These are phyloP conservation scores for Tuber aestivum DNA, from an alignment of 495 filamentous ascomycete species.

Conservation along the genomic window DNA sequence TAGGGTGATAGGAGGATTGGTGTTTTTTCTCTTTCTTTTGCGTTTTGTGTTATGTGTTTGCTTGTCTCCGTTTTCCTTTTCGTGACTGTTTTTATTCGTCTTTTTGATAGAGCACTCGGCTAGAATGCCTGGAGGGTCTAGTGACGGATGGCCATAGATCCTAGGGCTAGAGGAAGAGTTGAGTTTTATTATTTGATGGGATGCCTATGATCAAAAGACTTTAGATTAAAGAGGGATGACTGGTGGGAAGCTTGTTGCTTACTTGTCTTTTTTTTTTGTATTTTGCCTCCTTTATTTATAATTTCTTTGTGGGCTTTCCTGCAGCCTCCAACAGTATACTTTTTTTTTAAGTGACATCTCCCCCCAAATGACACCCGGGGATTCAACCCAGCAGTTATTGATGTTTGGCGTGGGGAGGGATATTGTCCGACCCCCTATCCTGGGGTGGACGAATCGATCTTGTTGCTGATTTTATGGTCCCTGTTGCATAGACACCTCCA, in stretches of 20 bases:
- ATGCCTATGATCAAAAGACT: background rate
- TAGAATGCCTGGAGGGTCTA: constrained; percentile 9
- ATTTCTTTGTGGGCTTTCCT: background rate
- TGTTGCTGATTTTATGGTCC: background rate
- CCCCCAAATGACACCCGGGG: background rate
- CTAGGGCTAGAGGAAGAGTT: background rate
- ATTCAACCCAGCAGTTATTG: background rate
- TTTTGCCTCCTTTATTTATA: background rate
- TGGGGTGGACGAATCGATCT: background rate
- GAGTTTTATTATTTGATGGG: background rate
- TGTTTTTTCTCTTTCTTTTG: constrained; percentile 10
- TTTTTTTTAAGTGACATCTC: background rate
- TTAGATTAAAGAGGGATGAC: background rate
- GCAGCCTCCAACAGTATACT: background rate
- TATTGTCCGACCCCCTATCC: background rate
- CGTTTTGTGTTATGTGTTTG: constrained; percentile 4
- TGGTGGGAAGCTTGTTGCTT: background rate
- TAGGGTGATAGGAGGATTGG: constrained; percentile 8
- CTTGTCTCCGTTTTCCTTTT: background rate
- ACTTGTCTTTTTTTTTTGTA: background rate
- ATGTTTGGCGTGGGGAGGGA: background rate
- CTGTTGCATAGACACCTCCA: background rate
- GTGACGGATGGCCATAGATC: background rate
- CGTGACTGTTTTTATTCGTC: background rate
- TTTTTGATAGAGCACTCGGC: constrained; percentile 16